phyloP scores from a whole-genome alignment of 352 stramenopile species.

The Hyaloperonospora brassicae region DNA sequence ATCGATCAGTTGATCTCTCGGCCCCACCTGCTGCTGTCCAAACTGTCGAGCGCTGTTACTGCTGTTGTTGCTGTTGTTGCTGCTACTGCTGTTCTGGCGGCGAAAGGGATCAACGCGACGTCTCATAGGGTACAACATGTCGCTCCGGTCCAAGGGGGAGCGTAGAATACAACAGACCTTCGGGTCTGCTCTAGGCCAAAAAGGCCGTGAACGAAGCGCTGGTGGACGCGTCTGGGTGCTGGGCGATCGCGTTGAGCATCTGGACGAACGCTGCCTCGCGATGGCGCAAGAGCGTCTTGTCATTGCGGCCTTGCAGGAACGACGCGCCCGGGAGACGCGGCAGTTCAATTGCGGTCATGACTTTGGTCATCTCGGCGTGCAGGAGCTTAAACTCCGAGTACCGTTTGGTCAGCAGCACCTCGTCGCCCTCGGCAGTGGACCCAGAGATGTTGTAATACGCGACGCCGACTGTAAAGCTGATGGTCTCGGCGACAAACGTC shows the following conservation, averaged over 20 bases:
- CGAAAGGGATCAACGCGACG: no score
- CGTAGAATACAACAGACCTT: no score
- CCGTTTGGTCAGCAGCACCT: constrained; percentile 46
- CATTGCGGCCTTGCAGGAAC: constrained; percentile 41
- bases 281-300: constrained; percentile 45
- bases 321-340: constrained; percentile 42
- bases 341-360: constrained; percentile 53
- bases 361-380: constrained; percentile 39
- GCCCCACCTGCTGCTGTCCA: no score
- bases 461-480: constrained; percentile 28
- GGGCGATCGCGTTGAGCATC: constrained; percentile 58
- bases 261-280: constrained; percentile 47
- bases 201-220: constrained; percentile 42
- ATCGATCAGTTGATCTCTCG: no score
- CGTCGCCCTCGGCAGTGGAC: constrained; percentile 29
- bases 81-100: no score
- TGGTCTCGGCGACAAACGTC: constrained; percentile 30
- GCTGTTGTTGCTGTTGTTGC: no score
- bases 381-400: constrained; percentile 76
- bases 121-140: no score
- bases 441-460: constrained; percentile 49
- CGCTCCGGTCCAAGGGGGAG: no score
- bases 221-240: constrained; percentile 36
- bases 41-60: no score
- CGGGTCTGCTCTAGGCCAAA: constrained; percentile 21